phyloP scores from a whole-genome alignment of 257 asterid species.

The Solanum megistacrolobum region DNA sequence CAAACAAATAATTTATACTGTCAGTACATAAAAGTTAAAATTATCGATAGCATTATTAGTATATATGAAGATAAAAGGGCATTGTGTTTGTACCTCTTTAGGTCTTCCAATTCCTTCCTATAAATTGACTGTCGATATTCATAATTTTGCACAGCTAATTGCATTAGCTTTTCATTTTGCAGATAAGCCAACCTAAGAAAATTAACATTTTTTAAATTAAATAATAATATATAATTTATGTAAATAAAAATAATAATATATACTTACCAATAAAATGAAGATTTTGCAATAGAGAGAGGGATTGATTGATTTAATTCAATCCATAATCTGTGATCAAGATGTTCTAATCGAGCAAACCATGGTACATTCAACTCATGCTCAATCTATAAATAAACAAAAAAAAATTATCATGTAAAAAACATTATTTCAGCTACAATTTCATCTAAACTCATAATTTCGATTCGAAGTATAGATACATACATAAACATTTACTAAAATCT shows the following conservation, averaged over 20 bases:
- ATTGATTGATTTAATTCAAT: slow-evolving; percentile 33
- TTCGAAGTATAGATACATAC: too few relatives aligned
- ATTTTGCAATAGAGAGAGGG: slow-evolving; percentile 25
- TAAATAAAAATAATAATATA: neutral
- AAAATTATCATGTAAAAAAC: neutral
- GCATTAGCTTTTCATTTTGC: slow-evolving; percentile 29
- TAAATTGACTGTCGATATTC: slow-evolving; percentile 34
- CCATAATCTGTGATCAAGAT: slow-evolving; percentile 48
- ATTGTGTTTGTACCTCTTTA: slow-evolving; percentile 22
- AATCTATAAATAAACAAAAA: slow-evolving; percentile 15
- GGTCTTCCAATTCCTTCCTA: slow-evolving; percentile 39
- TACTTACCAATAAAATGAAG: slow-evolving; percentile 32
- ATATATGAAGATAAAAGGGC: neutral
- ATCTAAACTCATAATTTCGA: neutral
- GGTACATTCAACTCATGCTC: slow-evolving; percentile 37
- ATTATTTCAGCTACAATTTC: neutral
- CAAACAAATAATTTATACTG: neutral
- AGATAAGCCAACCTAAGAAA: slow-evolving; percentile 25
- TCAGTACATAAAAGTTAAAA: neutral
- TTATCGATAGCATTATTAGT: neutral
- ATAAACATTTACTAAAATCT: neutral
- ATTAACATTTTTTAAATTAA: neutral
- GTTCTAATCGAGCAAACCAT: slow-evolving; percentile 54
- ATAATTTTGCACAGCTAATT: slow-evolving; percentile 41
- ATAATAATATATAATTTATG: neutral